phyloP scores from a whole-genome alignment of 2,329 filamentous ascomycete species.

The Neurospora crassa region DNA sequence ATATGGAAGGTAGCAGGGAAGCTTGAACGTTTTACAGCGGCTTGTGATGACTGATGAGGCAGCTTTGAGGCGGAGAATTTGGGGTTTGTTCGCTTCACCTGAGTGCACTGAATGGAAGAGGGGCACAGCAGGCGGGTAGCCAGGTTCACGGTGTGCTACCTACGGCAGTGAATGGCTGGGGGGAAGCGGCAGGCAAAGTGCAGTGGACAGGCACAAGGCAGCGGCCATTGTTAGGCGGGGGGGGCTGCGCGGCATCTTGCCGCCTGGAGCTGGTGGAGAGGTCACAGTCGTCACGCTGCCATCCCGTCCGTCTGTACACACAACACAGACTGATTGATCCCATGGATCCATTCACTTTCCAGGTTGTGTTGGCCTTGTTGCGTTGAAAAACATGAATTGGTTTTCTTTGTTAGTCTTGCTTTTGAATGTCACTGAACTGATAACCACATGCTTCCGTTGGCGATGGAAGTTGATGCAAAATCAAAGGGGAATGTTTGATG shows the following conservation, averaged over 20 bases:
- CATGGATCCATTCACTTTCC: neutral
- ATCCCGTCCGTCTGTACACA: neutral
- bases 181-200: neutral
- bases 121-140: neutral
- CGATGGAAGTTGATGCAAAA: neutral
- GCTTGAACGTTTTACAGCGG: neutral
- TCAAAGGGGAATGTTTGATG: neutral
- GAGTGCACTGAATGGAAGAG: neutral
- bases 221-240: neutral
- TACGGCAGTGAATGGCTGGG: neutral
- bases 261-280: neutral
- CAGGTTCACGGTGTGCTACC: neutral
- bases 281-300: neutral
- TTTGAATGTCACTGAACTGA: neutral
- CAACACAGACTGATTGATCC: neutral
- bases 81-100: constrained; percentile 3
- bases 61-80: constrained; percentile 9
- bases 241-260: neutral
- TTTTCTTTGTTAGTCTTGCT: neutral
- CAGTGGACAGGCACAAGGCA: neutral
- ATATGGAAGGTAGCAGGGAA: neutral
- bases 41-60: neutral
- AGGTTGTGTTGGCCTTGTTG: neutral
- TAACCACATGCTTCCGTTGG: neutral
- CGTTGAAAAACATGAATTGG: neutral